Evolutionary conservation across 371 early-diverging fungal genomes (phyloP).

Genomic region (Mortierella polycephala): DNA sequence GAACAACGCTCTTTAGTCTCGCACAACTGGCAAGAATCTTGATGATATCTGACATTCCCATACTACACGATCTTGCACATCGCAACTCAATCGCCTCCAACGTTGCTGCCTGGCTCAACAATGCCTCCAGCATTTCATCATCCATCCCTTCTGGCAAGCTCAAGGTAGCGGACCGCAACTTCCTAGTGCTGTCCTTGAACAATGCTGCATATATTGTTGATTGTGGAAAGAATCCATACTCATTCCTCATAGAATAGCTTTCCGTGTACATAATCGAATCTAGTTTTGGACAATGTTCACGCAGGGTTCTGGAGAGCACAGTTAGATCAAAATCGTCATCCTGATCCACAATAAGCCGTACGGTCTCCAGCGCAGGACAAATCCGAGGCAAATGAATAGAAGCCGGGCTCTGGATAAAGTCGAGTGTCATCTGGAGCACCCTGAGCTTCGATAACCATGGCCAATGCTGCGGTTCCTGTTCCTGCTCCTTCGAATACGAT

Average conservation of each 20-base stretch:
- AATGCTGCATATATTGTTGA: constrained; percentile 2
- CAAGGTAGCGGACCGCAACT: not conserved
- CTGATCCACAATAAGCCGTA: constrained; percentile 4
- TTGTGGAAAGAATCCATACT: not conserved
- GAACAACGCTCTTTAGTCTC: not conserved
- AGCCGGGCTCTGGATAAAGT: constrained; percentile 2
- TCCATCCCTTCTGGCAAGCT: not conserved
- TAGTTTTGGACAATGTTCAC: constrained; percentile 4
- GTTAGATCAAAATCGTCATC: constrained; percentile 3
- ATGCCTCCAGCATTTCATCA: not conserved
- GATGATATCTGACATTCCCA: not conserved
- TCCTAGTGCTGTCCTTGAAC: not conserved
- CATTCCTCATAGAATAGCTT: not conserved
- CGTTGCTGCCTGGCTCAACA: constrained; percentile 5
- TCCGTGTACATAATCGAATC: constrained; percentile 3
- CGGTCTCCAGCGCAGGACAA: constrained; percentile 1
- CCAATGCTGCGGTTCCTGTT: not conserved
- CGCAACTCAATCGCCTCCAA: constrained; percentile 1
- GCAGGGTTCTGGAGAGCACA: not conserved
- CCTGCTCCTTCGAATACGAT: too few species aligned
- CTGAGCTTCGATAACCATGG: not conserved
- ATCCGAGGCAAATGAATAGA: not conserved
- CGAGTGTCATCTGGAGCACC: not conserved
- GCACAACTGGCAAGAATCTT: not conserved
- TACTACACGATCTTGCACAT: not conserved